Base-by-base conservation (phyloP, 345 rosid species). In the Ceriops tagal region DNA sequence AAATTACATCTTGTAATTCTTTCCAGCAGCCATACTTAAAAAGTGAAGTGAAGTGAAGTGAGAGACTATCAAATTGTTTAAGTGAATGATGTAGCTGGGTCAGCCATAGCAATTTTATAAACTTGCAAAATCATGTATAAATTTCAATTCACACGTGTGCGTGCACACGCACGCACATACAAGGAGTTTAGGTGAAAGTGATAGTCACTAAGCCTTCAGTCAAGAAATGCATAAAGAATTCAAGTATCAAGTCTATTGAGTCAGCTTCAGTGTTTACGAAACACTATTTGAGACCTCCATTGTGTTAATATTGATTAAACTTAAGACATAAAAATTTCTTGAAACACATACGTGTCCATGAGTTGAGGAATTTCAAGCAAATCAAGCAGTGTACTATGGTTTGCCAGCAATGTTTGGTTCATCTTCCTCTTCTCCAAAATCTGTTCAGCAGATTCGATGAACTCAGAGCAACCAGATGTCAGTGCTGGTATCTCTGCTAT, bases 361-460 rank as follows among this genome's bases (percentile, higher is more conserved):
- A 95, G 99, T 80, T 95, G 99, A 77, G 98, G 99, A 73, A 95
- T 95, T 82, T 95, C 99, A 68, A 95, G 99, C 88, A 95, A 87
- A 79, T 95, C 99, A 53, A 95, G 96, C 82, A 95, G 82, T 80
- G 89, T 86, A 75, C 93, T 84, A 69, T 95, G 99, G 78, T 92
- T 95, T 7, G 88, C 83, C 37, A 95, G 88, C 83, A 95, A 73
- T 13, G 84, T 87, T 81, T 92, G 96, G 85, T 95, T 92, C 96
- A 87, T 80, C 85, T 95, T 95, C 83, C 96, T 86, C 83, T 90
- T 83, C 81, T 90, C 97, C 86, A 95, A 77, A 77, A 95, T 92
- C 73, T 80, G 73, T 75, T 90, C 96, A 3, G 96, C 96, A 61
- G 96, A 89, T 68, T 92, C 92, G 52, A 90, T 61, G 75, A 95